These are phyloP conservation scores for Trifolium dubium DNA, from an alignment of 306 rosid genomes.

Conservation along the genomic window DNA sequence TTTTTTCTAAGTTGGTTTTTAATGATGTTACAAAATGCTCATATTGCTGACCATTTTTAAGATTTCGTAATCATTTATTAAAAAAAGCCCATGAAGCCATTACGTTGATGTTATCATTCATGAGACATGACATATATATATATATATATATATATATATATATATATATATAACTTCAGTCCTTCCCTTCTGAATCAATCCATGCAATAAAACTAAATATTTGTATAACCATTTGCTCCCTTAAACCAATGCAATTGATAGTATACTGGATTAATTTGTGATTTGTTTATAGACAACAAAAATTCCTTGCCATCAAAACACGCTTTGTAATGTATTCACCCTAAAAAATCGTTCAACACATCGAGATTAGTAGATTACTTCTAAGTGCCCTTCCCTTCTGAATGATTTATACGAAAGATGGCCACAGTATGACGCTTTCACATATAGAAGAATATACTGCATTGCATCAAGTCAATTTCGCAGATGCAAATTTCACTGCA, in stretches of 20 bases:
- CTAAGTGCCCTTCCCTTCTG: neutral
- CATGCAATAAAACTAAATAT: neutral
- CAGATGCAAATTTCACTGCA: slow-evolving; percentile 69
- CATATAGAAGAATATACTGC: slow-evolving; percentile 31
- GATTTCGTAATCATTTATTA: too few relatives aligned
- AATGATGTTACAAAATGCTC: too few relatives aligned
- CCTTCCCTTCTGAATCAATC: neutral
- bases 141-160: too few relatives aligned
- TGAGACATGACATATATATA: too few relatives aligned
- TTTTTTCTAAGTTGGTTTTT: too few relatives aligned
- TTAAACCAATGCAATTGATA: slow-evolving; percentile 11
- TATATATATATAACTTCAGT: neutral
- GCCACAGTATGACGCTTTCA: neutral
- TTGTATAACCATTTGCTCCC: neutral
- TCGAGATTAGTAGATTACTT: slow-evolving; percentile 23
- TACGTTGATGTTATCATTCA: too few relatives aligned
- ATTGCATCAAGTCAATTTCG: slow-evolving; percentile 58
- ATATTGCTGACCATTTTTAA: too few relatives aligned
- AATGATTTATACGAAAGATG: slow-evolving; percentile 3
- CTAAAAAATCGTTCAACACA: neutral
- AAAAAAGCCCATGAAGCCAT: too few relatives aligned
- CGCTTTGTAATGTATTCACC: too few relatives aligned
- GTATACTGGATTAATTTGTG: slow-evolving; percentile 7
- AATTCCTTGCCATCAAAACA: too few relatives aligned
- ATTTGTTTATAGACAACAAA: neutral